Percentiles rank a stretch among this genome's conserved stretches.
Evolutionary conservation across 495 filamentous ascomycete species (phyloP).

Genomic region (Beverwykella pulmonaria): DNA sequence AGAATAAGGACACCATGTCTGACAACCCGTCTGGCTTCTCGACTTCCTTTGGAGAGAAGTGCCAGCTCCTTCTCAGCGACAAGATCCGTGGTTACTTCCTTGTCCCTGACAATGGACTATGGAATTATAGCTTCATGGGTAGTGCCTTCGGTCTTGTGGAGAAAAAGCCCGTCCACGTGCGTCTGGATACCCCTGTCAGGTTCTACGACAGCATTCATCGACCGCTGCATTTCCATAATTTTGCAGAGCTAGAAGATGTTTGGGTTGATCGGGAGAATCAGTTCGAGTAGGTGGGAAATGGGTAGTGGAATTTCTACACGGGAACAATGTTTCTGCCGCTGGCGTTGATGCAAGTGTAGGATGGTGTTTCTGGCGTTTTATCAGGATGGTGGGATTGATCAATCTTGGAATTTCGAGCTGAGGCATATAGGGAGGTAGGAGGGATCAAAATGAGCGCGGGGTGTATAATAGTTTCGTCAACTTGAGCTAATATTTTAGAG

Average conservation of each 20-base stretch:
- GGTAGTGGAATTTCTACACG: not conserved
- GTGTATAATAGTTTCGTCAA: not conserved
- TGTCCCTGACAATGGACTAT: conserved; percentile 84
- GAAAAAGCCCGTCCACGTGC: conserved; percentile 87
- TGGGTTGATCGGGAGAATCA: conserved; percentile 50
- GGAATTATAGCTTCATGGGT: conserved; percentile 99
- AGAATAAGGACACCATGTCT: conserved; percentile 89
- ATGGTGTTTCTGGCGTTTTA: not conserved
- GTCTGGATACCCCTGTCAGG: conserved; percentile 80
- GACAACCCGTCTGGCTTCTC: conserved; percentile 94
- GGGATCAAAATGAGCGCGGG: not conserved
- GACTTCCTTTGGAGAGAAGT: conserved; percentile 91
- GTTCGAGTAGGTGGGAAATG: conserved; percentile 33
- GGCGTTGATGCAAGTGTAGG: not conserved
- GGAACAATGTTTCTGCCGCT: not conserved
- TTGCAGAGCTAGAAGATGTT: conserved; percentile 49
- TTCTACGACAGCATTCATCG: conserved; percentile 96
- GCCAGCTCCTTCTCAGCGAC: conserved; percentile 88
- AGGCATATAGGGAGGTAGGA: not conserved
- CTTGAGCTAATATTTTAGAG: not conserved
- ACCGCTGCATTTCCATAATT: conserved; percentile 76
- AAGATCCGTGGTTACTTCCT: conserved; percentile 94
- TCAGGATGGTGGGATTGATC: not conserved
- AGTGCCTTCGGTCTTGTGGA: conserved; percentile 81
- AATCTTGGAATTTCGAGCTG: not conserved